Conservation (phyloP, 1,284 basidiomycete species). For the Sphaerobolus stellatus region DNA sequence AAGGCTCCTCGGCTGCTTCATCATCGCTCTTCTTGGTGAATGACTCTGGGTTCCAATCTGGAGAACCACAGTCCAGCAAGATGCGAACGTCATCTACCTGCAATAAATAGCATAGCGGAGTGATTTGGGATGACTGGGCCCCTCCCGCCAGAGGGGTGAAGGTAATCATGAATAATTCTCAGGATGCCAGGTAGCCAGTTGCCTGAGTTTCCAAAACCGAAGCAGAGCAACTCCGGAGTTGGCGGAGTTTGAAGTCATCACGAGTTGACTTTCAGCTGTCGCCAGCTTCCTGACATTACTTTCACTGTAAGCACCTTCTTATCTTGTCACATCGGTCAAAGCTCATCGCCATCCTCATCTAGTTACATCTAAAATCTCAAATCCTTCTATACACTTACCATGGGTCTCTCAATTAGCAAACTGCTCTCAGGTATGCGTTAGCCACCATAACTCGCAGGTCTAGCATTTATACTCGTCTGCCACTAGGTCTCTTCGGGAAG, state of each 20-base stretch:
- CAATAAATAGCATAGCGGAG: constrained; percentile 80
- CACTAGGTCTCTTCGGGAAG: constrained; percentile 84
- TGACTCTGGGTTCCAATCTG: constrained; percentile 75
- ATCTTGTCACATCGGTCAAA: neutral
- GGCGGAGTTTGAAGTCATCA: neutral
- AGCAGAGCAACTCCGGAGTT: neutral
- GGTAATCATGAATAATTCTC: constrained; percentile 81
- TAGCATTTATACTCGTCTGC: neutral
- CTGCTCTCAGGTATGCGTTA: constrained; percentile 7
- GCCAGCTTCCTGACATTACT: constrained; percentile 4
- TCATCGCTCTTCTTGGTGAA: constrained; percentile 34
- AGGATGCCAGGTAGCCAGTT: too few species aligned
- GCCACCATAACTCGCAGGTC: neutral
- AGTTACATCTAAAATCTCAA: neutral
- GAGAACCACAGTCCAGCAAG: constrained; percentile 92
- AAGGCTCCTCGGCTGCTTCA: constrained; percentile 37
- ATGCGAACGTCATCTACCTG: constrained; percentile 95
- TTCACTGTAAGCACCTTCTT: constrained; percentile 1
- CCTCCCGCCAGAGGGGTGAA: constrained; percentile 89
- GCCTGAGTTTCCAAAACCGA: neutral
- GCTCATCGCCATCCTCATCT: neutral
- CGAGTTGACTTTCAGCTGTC: neutral
- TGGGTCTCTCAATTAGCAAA: constrained; percentile 14
- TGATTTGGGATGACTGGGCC: constrained; percentile 63
- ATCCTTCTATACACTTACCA: constrained; percentile 3